These are phyloP conservation scores for Penicillium capsulatum DNA, from an alignment of 2,329 filamentous ascomycete genomes.

Conservation along the genomic window DNA sequence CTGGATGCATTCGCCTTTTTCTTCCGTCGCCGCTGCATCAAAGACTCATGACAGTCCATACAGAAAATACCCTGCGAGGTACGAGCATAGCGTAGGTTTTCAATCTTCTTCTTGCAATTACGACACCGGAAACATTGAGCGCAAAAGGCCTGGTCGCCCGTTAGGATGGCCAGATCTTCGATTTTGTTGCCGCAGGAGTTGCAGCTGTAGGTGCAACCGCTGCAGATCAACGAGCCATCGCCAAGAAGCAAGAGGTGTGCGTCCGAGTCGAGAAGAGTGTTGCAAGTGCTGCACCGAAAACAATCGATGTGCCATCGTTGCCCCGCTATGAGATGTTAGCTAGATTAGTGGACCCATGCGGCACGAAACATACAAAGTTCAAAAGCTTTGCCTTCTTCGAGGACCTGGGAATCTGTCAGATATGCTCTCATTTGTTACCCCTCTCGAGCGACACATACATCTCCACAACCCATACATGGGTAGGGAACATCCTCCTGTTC, in stretches of 20 bases:
- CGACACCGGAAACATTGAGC: slow-evolving; percentile 94
- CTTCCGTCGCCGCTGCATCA: slow-evolving; percentile 90
- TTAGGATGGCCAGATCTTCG: slow-evolving; percentile 94
- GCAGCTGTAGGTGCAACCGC: slow-evolving; percentile 99
- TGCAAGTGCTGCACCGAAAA: slow-evolving; percentile 95
- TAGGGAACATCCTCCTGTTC: slow-evolving; percentile 76
- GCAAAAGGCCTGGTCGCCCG: slow-evolving; percentile 96
- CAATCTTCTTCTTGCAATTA: slow-evolving; percentile 98
- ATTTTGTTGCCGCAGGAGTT: slow-evolving; percentile 96
- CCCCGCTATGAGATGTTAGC: slow-evolving; percentile 59
- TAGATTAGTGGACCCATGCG: neutral
- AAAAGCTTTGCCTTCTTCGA: slow-evolving; percentile 98
- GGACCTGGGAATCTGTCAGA: slow-evolving; percentile 58
- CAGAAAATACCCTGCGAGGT: slow-evolving; percentile 99
- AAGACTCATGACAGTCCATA: slow-evolving; percentile 95
- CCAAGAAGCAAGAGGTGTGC: slow-evolving; percentile 95
- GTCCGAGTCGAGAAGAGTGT: slow-evolving; percentile 93
- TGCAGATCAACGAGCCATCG: slow-evolving; percentile 97
- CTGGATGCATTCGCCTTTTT: slow-evolving; percentile 61
- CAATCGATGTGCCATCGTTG: slow-evolving; percentile 99
- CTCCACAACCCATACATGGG: slow-evolving; percentile 88
- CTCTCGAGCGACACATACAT: slow-evolving; percentile 53
- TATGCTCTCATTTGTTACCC: slow-evolving; percentile 2
- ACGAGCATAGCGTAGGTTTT: slow-evolving; percentile 93
- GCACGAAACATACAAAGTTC: slow-evolving; percentile 68